Base-by-base conservation (phyloP, 1,139 yeast genomes). In the Schwanniomyces etchellsii region DNA sequence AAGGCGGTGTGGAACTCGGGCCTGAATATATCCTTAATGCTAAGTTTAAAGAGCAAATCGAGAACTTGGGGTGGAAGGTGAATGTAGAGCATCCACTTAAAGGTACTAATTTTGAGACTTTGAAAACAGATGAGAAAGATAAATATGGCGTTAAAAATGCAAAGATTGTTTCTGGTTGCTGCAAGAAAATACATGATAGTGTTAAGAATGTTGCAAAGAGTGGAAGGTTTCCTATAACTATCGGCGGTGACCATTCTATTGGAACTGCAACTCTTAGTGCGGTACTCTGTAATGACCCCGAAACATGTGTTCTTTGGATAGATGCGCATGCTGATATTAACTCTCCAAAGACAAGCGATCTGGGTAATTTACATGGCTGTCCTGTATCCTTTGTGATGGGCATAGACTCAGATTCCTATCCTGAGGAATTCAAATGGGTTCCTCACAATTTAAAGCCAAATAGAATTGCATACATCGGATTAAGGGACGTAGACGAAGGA, bases 301-400 rank as follows among this genome's bases (percentile, higher is more conserved):
- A 88, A 43, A 88, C 95, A 17, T 86, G 95, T 50, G 70, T 91
- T 29, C 56, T 91, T 41, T 91, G 98, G 98, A 82, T 91, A 44
- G 98, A 91, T 59, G 98, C 98, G 1, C 98, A 91, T 53, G 96
- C 97, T 20, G 98, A 91, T 55, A 80, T 91, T 51, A 91, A 91
- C 64, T 82, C 96, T 2, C 88, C 96, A n/a, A 68, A 67, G 28
- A 77, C 89, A 10, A 80, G 97, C 4, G 82, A 74, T 26, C 77
- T 91, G 7, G 98, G 98, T 28, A 91, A 91, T 57, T 69, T 91
- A 45, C 98, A 91, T 56, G 98, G 98, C 3, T 89, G 97, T 56
- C 98, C 98, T 5, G 85, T 91, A 25, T 77, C 96, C 4, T 91
- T 91, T 54, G 65, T 89, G 34, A 67, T 88, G 75, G 96, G 96